Percentiles rank a stretch among this genome's conserved stretches.
Evolutionary conservation across 345 rosid species (phyloP).

Genomic region (Salix caprea): DNA sequence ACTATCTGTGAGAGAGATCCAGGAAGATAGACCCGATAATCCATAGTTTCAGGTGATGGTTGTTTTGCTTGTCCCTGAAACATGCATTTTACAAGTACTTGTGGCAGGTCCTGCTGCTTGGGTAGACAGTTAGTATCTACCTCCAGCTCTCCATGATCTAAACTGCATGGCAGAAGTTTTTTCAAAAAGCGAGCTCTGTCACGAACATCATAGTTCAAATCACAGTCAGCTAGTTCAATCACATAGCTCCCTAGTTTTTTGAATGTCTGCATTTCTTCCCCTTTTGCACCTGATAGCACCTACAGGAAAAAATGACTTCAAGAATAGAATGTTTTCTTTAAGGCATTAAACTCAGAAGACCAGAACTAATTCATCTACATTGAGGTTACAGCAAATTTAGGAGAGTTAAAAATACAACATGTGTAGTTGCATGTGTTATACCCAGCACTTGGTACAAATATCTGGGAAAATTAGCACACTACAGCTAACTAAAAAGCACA

Average conservation of each 20-base stretch:
- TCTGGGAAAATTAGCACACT: too few species aligned
- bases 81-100: slow-evolving; percentile 49
- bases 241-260: slow-evolving; percentile 57
- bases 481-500: too few species aligned
- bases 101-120: slow-evolving; percentile 32
- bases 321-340: background rate
- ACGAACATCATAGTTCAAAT: slow-evolving; percentile 79
- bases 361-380: too few species aligned
- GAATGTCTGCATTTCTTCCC: slow-evolving; percentile 47
- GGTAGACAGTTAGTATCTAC: slow-evolving; percentile 33
- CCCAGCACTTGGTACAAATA: too few species aligned
- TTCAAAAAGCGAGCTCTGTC: slow-evolving; percentile 80
- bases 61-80: slow-evolving; percentile 51
- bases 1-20: slow-evolving; percentile 96
- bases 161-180: slow-evolving; percentile 44
- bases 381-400: too few species aligned
- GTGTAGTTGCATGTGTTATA: too few species aligned
- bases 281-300: slow-evolving; percentile 51
- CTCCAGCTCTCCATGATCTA: slow-evolving; percentile 35
- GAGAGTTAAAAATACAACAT: too few species aligned
- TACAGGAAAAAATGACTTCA: slow-evolving; percentile 19
- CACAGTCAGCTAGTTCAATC: slow-evolving; percentile 85
- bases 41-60: slow-evolving; percentile 34
- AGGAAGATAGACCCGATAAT: slow-evolving; percentile 78
- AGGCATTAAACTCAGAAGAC: too few species aligned